Evolutionary conservation across 225 moss, liverwort and hornwort genomes (phyloP), one percentile per base, ranked within the genome.

Genomic region (Polytrichum commune): DNA sequence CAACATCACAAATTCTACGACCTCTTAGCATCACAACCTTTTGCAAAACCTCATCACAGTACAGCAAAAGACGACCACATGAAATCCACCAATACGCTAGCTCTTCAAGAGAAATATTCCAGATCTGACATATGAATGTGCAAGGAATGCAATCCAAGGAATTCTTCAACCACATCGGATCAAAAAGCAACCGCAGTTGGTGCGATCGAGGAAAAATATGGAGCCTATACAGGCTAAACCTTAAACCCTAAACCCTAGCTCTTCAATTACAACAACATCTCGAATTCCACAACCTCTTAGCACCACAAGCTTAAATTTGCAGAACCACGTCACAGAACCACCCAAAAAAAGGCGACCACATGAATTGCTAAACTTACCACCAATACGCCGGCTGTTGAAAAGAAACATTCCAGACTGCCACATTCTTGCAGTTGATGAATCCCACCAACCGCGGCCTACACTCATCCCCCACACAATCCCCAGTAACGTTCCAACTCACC

Each of bases 401-500:
- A 54, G 76, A 79, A 24, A 96, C 66, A 32, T 92, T 77, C 86
- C 72, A 35, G 16, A 96, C 72, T 27, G 54, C 84, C 62, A 93
- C 88, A 38, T 89, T 83, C 68, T 63, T 92, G 78, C 90, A 93
- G 33, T 88, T 82, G 24, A 91, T 0, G 32, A 96, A 93, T 0
- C 96, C 92, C 1, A 93, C 74, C 77, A 96, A 72, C 24, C 90
- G 87, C 33, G 96, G 96, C 24, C 96, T 90, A 67, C 96, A 93
- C 74, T 96, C 96, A 53, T 96, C 93, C 3, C 96, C 96, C 1
- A 2, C 20, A 74, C 96, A 96, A 65, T 82, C 81, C 27, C 93
- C 96, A 4, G 88, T 93, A 18, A 29, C 72, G 22, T 96, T 96
- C 93, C 96, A 96, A 77, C 92, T 96, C 56, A 92, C 93, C 96